Evolutionary conservation across 352 stramenopile genomes (phyloP), one percentile per base, ranked within the genome.

Genomic region (Globisporangium ultimum): DNA sequence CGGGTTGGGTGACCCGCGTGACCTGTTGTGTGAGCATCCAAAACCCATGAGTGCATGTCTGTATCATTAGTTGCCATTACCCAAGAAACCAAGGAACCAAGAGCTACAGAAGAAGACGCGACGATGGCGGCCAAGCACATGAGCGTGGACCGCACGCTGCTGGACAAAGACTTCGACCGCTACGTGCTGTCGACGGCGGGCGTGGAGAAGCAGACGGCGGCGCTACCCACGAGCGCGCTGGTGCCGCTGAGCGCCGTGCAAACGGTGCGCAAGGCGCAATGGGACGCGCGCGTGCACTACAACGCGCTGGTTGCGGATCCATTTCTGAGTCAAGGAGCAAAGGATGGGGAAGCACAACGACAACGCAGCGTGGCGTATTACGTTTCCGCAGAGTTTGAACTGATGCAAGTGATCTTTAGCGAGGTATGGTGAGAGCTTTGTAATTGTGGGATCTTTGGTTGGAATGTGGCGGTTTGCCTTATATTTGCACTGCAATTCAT

Each of bases 101-200:
- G 28, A 36, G 24, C 24, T 28, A 28, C 24, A 36, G 28, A 36
- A 10, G 28, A 36, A 36, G 28, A 36, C 4, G 28, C 28, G 28
- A 36, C 28, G 28, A 36, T 36, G 28, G 28, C 28, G 28, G 28
- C 28, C 28, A 45, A 45, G 21, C 54, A 55, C 28, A 91, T 94
- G 85, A 57, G 90, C 53, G 70, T 89, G 55, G 58, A 88, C 51
- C 77, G 74, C 58, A 61, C 71, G 50, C 69, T 89, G 47, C 61
- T 91, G n/a, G 83, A 92, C 67, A 80, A 84, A 53, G 68, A 89
- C 56, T 94, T 94, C 53, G 82, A 92, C 55, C 71, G 79, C 55
- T 92, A 94, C 64, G 79, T 83, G 53, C 66, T 94, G 43, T 72
- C 71, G 28, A 53, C 60, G 0, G 58, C 76, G 28, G 72, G 66